A percentile compares a stretch with the other conserved stretches of the same genome.
Evolutionary conservation across 2,329 filamentous ascomycete species (phyloP).

Genomic region (Trichocomaceae sp.): DNA sequence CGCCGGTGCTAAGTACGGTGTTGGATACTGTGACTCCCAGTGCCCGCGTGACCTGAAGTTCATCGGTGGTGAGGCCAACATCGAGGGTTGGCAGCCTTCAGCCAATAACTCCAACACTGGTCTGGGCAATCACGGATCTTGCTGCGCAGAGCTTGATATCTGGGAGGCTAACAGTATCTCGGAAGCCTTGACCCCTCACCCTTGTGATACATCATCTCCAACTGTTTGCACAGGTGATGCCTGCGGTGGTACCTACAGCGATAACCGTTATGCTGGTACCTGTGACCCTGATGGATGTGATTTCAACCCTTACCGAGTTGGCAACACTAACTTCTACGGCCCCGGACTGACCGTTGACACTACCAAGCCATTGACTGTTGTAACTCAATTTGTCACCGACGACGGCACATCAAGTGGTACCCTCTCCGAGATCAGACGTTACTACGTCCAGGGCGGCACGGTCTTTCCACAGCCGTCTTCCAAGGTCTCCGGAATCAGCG

Average conservation of each 20-base stretch:
- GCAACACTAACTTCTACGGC: slow-evolving; percentile 58
- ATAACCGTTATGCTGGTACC: slow-evolving; percentile 52
- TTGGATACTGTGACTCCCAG: slow-evolving; percentile 59
- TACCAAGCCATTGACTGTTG: slow-evolving; percentile 55
- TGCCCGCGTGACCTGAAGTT: slow-evolving; percentile 50
- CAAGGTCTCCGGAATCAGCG: slow-evolving; percentile 41
- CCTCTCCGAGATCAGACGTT: slow-evolving; percentile 56
- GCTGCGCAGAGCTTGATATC: slow-evolving; percentile 64
- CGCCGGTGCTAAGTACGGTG: slow-evolving; percentile 55
- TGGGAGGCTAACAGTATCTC: slow-evolving; percentile 65
- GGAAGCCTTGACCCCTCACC: slow-evolving; percentile 59
- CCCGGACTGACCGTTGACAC: slow-evolving; percentile 54
- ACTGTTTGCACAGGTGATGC: slow-evolving; percentile 45
- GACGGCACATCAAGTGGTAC: slow-evolving; percentile 51
- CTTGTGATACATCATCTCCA: slow-evolving; percentile 50
- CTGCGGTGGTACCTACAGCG: slow-evolving; percentile 50
- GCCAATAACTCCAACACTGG: slow-evolving; percentile 51
- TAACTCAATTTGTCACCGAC: slow-evolving; percentile 58
- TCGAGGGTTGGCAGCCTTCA: slow-evolving; percentile 49
- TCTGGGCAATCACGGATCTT: slow-evolving; percentile 50
- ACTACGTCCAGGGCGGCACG: slow-evolving; percentile 58
- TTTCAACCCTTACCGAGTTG: slow-evolving; percentile 63
- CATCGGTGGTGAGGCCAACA: slow-evolving; percentile 50
- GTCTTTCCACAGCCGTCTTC: slow-evolving; percentile 52
- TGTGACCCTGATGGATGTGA: slow-evolving; percentile 67